phyloP scores from a whole-genome alignment of 2,329 filamentous ascomycete species.

The Fusarium poae region DNA sequence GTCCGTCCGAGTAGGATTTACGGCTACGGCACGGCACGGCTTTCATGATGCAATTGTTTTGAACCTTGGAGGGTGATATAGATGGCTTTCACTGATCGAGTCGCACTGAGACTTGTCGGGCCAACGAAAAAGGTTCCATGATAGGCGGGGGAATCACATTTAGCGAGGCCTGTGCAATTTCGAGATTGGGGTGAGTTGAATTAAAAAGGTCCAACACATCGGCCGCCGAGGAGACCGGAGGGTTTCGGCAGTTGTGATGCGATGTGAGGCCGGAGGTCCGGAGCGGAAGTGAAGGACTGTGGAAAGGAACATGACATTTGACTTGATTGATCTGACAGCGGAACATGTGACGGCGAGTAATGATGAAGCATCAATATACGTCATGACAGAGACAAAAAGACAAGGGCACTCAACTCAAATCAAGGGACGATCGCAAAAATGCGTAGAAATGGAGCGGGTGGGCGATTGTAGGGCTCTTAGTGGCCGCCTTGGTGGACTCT shows the following conservation, averaged over 20 bases:
- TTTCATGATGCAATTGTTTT: constrained; percentile 24
- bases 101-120: constrained; percentile 1
- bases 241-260: constrained; percentile 25
- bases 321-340: constrained; percentile 13
- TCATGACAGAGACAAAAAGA: constrained; percentile 25
- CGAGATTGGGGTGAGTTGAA: not conserved
- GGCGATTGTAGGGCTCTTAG: constrained; percentile 43
- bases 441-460: constrained; percentile 42
- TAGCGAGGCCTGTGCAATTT: constrained; percentile 1
- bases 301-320: not conserved
- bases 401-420: constrained; percentile 18
- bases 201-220: not conserved
- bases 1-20: constrained; percentile 18
- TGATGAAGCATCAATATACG: constrained; percentile 31
- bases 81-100: constrained; percentile 5
- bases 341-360: constrained; percentile 15
- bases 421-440: constrained; percentile 38
- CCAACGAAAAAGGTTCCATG: constrained; percentile 5
- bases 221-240: constrained; percentile 18
- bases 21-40: constrained; percentile 11
- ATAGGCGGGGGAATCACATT: constrained; percentile 8
- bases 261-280: constrained; percentile 27
- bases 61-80: not conserved
- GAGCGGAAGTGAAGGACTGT: constrained; percentile 31
- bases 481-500: constrained; percentile 38